These are phyloP conservation scores for Geotrichum fermentans DNA, from an alignment of 1,139 yeast species.

Conservation along the genomic window DNA sequence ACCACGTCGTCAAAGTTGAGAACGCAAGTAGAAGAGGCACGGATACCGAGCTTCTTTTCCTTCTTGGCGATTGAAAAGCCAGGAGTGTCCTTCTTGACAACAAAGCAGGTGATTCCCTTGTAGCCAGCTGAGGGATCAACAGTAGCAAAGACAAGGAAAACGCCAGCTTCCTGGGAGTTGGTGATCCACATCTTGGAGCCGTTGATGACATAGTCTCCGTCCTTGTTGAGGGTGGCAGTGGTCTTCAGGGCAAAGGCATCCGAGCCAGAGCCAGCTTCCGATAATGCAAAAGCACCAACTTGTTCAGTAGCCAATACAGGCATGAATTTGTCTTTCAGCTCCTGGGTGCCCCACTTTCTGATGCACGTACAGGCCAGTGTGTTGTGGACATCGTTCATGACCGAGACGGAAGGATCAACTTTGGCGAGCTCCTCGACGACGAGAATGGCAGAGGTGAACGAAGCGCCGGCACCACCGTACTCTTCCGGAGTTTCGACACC, in stretches of 20 bases:
- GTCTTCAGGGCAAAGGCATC: constrained; percentile 45
- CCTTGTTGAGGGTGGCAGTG: constrained; percentile 36
- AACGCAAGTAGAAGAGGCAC: constrained; percentile 45
- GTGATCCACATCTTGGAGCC: constrained; percentile 48
- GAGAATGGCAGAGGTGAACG: constrained; percentile 43
- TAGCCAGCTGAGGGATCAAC: constrained; percentile 43
- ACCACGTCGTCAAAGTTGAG: constrained; percentile 41
- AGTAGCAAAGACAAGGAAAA: constrained; percentile 42
- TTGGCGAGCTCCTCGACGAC: constrained; percentile 45
- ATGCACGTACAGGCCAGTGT: constrained; percentile 43
- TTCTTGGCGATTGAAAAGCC: constrained; percentile 44
- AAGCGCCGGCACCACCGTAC: constrained; percentile 45
- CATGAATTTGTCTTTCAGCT: constrained; percentile 39
- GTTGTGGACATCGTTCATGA: constrained; percentile 44
- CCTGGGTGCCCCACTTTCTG: constrained; percentile 40
- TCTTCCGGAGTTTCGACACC: constrained; percentile 45
- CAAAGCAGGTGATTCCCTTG: constrained; percentile 45
- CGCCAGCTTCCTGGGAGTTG: constrained; percentile 44
- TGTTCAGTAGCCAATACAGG: constrained; percentile 39
- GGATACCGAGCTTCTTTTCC: constrained; percentile 44
- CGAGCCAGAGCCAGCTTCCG: constrained; percentile 44
- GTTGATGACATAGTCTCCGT: constrained; percentile 37
- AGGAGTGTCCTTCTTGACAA: constrained; percentile 39
- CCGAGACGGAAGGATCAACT: constrained; percentile 44
- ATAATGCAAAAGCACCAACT: constrained; percentile 42